A percentile compares a stretch with the other conserved stretches of the same genome.
Conservation (phyloP, 2,329 filamentous ascomycete species). For the Eurotiales sp. region DNA sequence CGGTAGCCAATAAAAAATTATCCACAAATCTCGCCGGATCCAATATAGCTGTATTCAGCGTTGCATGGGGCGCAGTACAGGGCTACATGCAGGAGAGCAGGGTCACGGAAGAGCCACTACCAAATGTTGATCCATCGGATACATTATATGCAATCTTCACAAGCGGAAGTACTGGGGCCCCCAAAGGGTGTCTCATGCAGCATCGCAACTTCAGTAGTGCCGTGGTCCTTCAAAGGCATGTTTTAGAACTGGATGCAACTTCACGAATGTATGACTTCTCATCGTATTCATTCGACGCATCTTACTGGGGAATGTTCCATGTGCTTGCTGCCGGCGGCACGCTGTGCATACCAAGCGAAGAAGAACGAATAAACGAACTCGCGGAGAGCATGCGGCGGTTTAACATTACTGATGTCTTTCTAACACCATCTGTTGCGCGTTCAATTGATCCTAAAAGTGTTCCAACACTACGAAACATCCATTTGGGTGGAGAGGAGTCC, state of each 20-base stretch:
- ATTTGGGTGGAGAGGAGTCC: conserved; percentile 40
- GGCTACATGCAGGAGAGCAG: not conserved
- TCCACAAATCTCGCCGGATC: not conserved
- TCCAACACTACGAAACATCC: conserved; percentile 38
- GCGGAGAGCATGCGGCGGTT: conserved; percentile 46
- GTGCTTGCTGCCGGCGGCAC: conserved; percentile 56
- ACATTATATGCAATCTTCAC: conserved; percentile 52
- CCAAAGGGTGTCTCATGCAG: conserved; percentile 56
- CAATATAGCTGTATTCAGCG: not conserved
- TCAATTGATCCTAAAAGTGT: conserved; percentile 28
- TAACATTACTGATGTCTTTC: conserved; percentile 52
- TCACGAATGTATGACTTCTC: conserved; percentile 61
- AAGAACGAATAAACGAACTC: conserved; percentile 34
- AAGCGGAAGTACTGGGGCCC: conserved; percentile 48
- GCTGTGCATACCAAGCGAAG: conserved; percentile 54
- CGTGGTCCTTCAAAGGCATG: conserved; percentile 60
- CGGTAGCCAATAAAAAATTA: not conserved
- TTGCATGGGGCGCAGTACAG: not conserved
- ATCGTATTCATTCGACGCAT: conserved; percentile 53
- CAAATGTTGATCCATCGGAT: conserved; percentile 2
- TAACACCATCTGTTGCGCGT: conserved; percentile 57
- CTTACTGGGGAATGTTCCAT: conserved; percentile 52
- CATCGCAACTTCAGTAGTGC: conserved; percentile 57
- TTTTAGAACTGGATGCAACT: conserved; percentile 51
- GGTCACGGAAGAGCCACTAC: not conserved